Evolutionary conservation across 345 rosid genomes (phyloP).

Genomic region (Alliaria petiolata): DNA sequence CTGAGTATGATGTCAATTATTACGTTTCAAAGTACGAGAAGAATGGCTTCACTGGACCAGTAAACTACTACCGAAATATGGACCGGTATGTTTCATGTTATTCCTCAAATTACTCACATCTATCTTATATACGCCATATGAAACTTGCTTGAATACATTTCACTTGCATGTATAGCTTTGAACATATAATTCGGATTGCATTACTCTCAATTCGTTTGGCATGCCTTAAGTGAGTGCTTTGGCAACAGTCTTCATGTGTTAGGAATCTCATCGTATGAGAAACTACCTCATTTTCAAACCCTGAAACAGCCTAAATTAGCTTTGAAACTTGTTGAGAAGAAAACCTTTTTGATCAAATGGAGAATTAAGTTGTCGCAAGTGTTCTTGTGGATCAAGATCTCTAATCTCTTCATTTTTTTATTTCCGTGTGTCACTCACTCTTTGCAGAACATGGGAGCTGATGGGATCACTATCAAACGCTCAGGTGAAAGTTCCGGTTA

Average conservation of each 20-base stretch:
- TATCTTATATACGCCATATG: not conserved
- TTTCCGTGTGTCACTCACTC: not conserved
- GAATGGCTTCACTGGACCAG: conserved; percentile 71
- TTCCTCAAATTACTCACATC: not conserved
- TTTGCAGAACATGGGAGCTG: conserved; percentile 36
- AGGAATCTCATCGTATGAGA: not conserved
- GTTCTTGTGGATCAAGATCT: not conserved
- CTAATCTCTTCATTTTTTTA: too few relatives aligned
- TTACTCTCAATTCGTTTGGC: not conserved
- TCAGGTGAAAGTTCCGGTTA: conserved; percentile 34
- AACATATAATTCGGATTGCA: not conserved
- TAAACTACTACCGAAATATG: conserved; percentile 74
- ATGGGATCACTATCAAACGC: conserved; percentile 12
- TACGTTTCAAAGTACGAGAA: conserved; percentile 47
- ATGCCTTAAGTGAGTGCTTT: too few relatives aligned
- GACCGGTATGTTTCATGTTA: conserved; percentile 40
- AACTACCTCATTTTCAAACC: not conserved
- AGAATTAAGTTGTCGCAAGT: not conserved
- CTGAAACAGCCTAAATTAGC: not conserved
- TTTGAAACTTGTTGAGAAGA: not conserved
- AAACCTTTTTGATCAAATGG: not conserved
- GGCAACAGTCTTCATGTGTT: too few relatives aligned
- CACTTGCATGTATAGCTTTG: conserved; percentile 1
- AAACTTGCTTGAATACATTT: not conserved
- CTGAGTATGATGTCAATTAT: conserved; percentile 51